Evolutionary conservation across 768 basidiomycete genomes (phyloP), one percentile per base, ranked within the genome.

Genomic region (Lanmaoa rubissima): DNA sequence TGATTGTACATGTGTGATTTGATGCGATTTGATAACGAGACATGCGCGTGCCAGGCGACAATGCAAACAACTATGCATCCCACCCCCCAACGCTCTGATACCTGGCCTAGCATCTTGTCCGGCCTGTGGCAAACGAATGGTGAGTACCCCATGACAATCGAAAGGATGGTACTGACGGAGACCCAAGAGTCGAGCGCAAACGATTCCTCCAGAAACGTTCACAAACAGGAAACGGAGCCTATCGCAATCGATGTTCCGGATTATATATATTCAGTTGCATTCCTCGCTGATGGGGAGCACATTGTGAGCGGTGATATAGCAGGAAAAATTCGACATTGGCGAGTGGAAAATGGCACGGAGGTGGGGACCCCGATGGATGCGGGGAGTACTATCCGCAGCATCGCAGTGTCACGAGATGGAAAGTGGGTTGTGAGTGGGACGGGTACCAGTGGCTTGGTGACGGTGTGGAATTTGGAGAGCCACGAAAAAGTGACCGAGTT

Each of bases 381-480:
- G 2, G 40, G 45, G 4, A 41, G 28, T 5, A 36, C 7, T 8
- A 8, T 57, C 12, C 2, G 19, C 17, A 5, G 7, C 35, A 16
- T 58, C 28, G 55, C 46, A 6, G 41, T 42, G 24, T 57, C 56
- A 6, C 11, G 8, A 28, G 53, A 57, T 21, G 45, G 45, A 17
- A 56, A 56, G 12, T 48, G 56, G 56, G 6, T 57, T 26, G 56
- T 48, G 19, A 28, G 31, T 5, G 57, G 57, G n/a, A 44, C 36
- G 24, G 35, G 36, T 1, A 2, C 2, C 5, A 7, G 16, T 12
- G 17, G 24, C 34, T 9, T 14, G 16, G 36, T 58, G 7, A 49
- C n/a, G 10, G 14, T 58, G 6, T 58, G 55, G 57, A 13, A 40
- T 32, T 31, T 35, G 14, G 12, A 58, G 10, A 39, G 1, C 8